A percentile compares a stretch with the other conserved stretches of the same genome.
phyloP scores from a whole-genome alignment of 176 grass and related monocot genomes.

The Puccinellia tenuiflora region DNA sequence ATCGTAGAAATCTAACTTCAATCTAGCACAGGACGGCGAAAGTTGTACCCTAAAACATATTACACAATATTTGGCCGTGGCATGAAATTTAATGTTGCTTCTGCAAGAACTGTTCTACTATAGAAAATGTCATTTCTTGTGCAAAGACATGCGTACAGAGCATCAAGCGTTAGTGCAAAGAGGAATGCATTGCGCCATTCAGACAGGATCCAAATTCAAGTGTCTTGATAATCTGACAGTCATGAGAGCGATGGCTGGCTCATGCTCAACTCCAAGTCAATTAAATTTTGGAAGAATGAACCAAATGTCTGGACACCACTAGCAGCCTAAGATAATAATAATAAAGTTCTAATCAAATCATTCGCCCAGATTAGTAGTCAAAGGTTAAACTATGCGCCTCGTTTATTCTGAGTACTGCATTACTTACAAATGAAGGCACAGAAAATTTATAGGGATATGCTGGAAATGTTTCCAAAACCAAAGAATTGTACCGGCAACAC shows the following conservation, averaged over 20 bases:
- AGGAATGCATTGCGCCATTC: not conserved
- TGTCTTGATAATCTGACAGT: not conserved
- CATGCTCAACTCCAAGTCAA: not conserved
- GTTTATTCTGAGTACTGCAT: not conserved
- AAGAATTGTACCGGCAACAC: slow-evolving; percentile 65
- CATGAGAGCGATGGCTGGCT: not conserved
- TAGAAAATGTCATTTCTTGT: not conserved
- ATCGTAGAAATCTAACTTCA: not conserved
- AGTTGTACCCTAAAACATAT: not conserved
- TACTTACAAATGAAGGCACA: not conserved
- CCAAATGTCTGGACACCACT: not conserved
- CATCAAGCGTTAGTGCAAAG: not conserved
- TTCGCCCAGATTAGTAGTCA: not conserved
- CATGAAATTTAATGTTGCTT: not conserved
- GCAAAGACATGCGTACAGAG: not conserved
- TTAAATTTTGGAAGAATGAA: not conserved
- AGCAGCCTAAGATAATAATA: not conserved
- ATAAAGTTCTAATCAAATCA: not conserved
- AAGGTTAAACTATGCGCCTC: not conserved
- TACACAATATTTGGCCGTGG: not conserved
- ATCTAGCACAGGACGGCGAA: not conserved
- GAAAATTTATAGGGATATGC: slow-evolving; percentile 5
- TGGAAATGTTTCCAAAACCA: not conserved
- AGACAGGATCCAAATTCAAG: not conserved
- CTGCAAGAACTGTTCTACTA: not conserved